phyloP scores from a whole-genome alignment of 176 grass and related monocot genomes.

The Poa pratensis region DNA sequence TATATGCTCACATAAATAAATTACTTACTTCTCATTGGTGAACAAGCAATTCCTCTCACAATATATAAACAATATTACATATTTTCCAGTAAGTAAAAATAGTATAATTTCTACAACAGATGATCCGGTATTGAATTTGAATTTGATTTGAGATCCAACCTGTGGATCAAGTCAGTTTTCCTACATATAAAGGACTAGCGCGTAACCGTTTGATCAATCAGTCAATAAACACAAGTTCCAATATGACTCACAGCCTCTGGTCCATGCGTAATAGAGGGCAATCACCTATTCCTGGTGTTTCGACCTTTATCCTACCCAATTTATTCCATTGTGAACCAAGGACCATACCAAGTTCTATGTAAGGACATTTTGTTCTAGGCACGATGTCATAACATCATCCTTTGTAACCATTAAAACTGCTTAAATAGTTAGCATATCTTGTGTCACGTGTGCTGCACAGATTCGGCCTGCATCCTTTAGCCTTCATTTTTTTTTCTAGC shows the following conservation, averaged over 20 bases:
- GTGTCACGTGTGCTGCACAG: neutral
- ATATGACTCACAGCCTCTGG: neutral
- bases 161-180: neutral
- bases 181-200: neutral
- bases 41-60: neutral
- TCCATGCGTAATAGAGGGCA: neutral
- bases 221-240: neutral
- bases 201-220: neutral
- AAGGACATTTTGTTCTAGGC: neutral
- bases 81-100: neutral
- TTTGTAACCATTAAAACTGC: neutral
- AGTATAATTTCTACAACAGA: neutral
- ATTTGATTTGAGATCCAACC: neutral
- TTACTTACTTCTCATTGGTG: neutral
- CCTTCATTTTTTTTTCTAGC: neutral
- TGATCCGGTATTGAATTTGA: neutral
- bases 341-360: neutral
- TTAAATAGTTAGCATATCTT: constrained; percentile 7
- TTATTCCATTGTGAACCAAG: neutral
- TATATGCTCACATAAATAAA: neutral
- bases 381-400: neutral
- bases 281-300: neutral
- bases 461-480: neutral
- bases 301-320: neutral
- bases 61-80: neutral